These are phyloP conservation scores for Tetradesmus lagerheimii DNA, from an alignment of 139 green algal species.

Conservation along the genomic window DNA sequence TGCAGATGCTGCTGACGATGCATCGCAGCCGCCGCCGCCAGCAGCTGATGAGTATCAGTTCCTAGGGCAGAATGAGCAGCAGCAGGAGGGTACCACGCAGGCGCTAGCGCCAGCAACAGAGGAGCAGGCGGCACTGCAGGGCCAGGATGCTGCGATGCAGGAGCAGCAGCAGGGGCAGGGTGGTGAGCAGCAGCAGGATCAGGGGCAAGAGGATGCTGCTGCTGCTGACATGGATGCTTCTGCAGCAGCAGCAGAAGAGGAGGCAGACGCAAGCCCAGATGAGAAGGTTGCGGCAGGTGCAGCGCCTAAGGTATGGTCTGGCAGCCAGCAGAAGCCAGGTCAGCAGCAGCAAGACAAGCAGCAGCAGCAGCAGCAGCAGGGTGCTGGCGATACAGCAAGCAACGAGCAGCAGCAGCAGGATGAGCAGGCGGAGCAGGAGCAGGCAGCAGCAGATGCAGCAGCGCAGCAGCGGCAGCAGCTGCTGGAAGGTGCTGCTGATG, in stretches of 20 bases:
- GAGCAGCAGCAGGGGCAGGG: constrained; percentile 36
- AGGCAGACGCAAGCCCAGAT: constrained; percentile 48
- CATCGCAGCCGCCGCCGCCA: constrained; percentile 39
- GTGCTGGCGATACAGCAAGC: not conserved
- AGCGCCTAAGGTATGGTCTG: constrained; percentile 38
- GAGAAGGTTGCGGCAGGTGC: constrained; percentile 34
- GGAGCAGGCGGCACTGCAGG: constrained; percentile 82
- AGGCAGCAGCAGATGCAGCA: constrained; percentile 9
- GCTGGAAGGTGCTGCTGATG: not conserved
- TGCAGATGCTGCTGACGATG: constrained; percentile 47
- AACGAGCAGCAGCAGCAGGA: constrained; percentile 14
- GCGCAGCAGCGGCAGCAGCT: constrained; percentile 5
- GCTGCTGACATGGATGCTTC: constrained; percentile 19
- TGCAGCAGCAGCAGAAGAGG: constrained; percentile 37
- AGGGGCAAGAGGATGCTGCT: constrained; percentile 20
- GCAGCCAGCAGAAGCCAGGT: constrained; percentile 44
- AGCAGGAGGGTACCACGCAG: constrained; percentile 54
- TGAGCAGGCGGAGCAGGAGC: constrained; percentile 28
- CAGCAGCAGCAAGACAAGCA: constrained; percentile 7
- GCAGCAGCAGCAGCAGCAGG: constrained; percentile 19
- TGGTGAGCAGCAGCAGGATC: constrained; percentile 11
- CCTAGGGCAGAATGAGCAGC: constrained; percentile 55
- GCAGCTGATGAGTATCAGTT: constrained; percentile 74
- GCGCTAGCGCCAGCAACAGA: constrained; percentile 90
- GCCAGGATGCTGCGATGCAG: constrained; percentile 15